Base-by-base conservation (phyloP, 345 rosid genomes). In the Eucalyptus microcorys region DNA sequence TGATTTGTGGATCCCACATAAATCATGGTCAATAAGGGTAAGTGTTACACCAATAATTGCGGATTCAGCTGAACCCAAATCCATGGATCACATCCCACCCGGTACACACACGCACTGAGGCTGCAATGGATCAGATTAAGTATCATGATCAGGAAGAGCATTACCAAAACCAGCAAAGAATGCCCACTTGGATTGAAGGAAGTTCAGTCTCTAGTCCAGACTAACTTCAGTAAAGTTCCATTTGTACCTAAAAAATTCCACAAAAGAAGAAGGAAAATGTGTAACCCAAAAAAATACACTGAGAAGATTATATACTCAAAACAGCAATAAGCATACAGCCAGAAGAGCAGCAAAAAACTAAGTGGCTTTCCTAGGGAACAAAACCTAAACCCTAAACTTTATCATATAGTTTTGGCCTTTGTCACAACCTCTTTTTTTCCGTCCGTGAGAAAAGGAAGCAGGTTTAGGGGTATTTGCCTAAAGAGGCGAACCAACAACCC, bases 261-360 rank as follows among this genome's bases (percentile, higher is more conserved):
- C 21, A 86, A 40, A 71, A 80, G 21, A 83, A 88, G 92, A 47
- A 92, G 89, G 42, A 86, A 87, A 59, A 81, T 87, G 89, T 14
- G 17, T 87, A 40, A 89, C 12, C 6, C 83, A 68, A 86, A 5
- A 83, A 53, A 88, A 88, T 68, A 59, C 68, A 27, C 11, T 27
- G 68, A 59, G 68, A 59, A 6, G 66, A 89, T 48, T 88, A 94
- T 99, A 13, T 95, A 97, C 99, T 98, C 99, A 37, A 97, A 98
- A 92, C 98, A 95, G 88, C 95, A 97, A 83, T 98, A 98, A 40
- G 99, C 98, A 92, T 98, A 98, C 98, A 98, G 96, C 99, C 99
- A 98, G 55, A 98, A 96, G 91, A 98, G 98, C 88, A 98, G 97
- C 86, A 98, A 88, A 90, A 97, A 96, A 92, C 94, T 96, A 52